Conservation (phyloP, 768 basidiomycete genomes). For the Mycena leptocephala region DNA sequence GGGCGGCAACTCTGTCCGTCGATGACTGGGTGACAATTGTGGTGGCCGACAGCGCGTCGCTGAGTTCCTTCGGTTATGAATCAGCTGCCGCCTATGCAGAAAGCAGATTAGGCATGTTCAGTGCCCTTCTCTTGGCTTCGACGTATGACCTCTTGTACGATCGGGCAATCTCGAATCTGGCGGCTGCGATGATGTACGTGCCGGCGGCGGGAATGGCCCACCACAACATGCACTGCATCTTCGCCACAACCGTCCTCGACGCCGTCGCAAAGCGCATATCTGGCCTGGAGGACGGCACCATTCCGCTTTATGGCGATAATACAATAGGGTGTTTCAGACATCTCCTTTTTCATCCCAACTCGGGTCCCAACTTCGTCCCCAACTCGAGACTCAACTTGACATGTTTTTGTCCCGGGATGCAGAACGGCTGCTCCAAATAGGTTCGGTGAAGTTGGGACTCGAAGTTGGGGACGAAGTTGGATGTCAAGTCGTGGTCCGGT, state of each 20-base stretch:
- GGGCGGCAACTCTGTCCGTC: not conserved
- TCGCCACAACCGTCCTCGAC: not conserved
- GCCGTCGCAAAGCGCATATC: not conserved
- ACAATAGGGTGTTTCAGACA: too few relatives aligned
- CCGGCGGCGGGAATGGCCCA: not conserved
- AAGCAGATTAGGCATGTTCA: not conserved
- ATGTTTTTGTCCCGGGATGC: too few relatives aligned
- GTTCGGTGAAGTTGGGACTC: too few relatives aligned
- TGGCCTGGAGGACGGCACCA: not conserved
- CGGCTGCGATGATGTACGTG: not conserved
- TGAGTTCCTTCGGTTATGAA: not conserved
- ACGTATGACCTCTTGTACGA: not conserved
- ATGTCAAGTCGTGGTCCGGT: too few relatives aligned
- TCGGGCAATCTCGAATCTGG: not conserved
- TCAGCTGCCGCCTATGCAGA: not conserved
- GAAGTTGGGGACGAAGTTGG: too few relatives aligned
- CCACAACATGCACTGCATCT: not conserved
- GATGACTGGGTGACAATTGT: not conserved
- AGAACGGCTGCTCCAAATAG: too few relatives aligned
- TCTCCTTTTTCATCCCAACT: too few relatives aligned
- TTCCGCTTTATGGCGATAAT: not conserved
- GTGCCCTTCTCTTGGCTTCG: not conserved
- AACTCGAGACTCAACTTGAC: too few relatives aligned
- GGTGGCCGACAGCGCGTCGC: not conserved
- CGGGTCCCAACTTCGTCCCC: too few relatives aligned